A percentile compares a stretch with the other conserved stretches of the same genome.
phyloP scores from a whole-genome alignment of 1,284 basidiomycete genomes.

The Sporisorium sorghi region DNA sequence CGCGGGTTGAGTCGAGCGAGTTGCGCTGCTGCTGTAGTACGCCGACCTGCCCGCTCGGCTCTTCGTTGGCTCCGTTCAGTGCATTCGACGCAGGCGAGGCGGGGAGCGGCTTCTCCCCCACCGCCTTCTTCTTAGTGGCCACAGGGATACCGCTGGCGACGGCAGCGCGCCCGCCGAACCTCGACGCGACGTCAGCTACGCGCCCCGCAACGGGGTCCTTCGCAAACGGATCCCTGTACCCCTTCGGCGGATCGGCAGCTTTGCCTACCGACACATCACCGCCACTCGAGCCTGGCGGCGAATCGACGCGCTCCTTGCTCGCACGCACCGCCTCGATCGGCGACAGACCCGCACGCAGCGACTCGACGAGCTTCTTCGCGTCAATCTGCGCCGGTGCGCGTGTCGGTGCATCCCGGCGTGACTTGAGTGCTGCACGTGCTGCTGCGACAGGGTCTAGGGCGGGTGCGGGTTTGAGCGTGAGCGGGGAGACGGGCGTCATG shows the following conservation, averaged over 20 bases:
- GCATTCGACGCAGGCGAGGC: background rate
- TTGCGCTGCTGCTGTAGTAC: background rate
- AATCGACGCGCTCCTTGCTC: conserved; percentile 22
- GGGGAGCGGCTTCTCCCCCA: conserved; percentile 20
- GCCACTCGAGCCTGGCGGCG: background rate
- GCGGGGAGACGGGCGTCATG: background rate
- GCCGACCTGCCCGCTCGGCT: background rate
- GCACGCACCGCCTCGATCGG: conserved; percentile 40
- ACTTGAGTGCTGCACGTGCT: conserved; percentile 31
- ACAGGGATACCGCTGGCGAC: conserved; percentile 2
- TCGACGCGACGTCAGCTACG: conserved; percentile 53
- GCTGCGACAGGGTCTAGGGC: conserved; percentile 34
- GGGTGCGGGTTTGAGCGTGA: conserved; percentile 2
- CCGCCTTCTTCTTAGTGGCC: background rate
- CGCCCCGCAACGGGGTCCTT: conserved; percentile 56
- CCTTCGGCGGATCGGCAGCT: background rate
- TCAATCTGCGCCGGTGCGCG: conserved; percentile 32
- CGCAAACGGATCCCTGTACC: conserved; percentile 51
- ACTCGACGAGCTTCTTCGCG: conserved; percentile 47
- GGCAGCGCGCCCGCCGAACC: conserved; percentile 46
- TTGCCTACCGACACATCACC: background rate
- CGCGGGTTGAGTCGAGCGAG: conserved; percentile 16
- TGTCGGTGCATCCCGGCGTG: conserved; percentile 12
- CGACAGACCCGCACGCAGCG: conserved; percentile 32
- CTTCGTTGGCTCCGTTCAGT: background rate